These are phyloP conservation scores for Astrephomene gubernaculifera DNA, from an alignment of 139 green algal genomes.

Conservation along the genomic window DNA sequence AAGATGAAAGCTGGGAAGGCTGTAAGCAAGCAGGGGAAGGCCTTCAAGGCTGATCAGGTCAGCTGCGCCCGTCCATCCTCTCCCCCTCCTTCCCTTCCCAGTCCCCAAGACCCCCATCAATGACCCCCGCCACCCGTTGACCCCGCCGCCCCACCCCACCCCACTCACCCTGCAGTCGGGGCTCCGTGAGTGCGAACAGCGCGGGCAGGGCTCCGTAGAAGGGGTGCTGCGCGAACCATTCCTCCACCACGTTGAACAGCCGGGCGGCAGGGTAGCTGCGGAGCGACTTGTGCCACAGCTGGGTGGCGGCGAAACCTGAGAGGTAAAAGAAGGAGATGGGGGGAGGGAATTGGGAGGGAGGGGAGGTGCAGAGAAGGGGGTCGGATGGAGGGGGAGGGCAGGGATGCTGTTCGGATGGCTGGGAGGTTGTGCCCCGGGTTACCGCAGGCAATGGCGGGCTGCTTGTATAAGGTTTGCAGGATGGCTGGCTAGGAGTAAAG, in stretches of 20 bases:
- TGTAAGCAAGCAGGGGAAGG: background rate
- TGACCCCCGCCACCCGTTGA: background rate
- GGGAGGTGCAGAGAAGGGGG: background rate
- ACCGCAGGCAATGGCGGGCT: too few species aligned
- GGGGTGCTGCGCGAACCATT: constrained; percentile 48
- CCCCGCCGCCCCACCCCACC: too few species aligned
- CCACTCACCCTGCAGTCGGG: constrained; percentile 28
- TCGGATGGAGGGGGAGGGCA: background rate
- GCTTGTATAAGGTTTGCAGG: too few species aligned
- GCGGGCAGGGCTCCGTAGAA: constrained; percentile 34
- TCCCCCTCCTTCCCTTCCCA: background rate
- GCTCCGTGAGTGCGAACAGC: constrained; percentile 28
- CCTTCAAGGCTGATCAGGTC: background rate
- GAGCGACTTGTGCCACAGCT: constrained; percentile 44
- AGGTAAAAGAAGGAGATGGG: too few species aligned
- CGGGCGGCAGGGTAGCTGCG: constrained; percentile 11
- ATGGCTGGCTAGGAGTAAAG: too few species aligned
- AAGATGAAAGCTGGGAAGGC: background rate
- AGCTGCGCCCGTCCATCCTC: background rate
- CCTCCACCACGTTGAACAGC: constrained; percentile 27
- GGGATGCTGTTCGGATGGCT: too few species aligned
- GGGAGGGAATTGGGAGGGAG: background rate
- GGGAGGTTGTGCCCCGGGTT: too few species aligned
- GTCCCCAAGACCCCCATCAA: background rate
- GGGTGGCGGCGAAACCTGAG: constrained; percentile 42